Conservation (phyloP, 345 rosid species). For the Arabidopsis arenosa region DNA sequence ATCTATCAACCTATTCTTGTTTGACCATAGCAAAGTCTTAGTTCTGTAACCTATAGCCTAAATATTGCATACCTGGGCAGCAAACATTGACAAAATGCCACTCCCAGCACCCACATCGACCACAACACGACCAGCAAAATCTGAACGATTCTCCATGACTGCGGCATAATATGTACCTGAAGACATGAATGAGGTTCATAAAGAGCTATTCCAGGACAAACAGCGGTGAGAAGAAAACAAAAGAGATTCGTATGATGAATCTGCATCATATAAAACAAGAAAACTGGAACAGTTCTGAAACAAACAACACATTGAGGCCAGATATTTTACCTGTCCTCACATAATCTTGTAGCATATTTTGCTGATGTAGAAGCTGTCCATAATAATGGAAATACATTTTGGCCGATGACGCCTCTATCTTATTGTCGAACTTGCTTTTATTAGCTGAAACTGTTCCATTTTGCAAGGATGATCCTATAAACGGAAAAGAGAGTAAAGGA, state of each 20-base stretch:
- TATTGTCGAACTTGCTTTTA: conserved; percentile 84
- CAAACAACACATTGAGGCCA: conserved; percentile 19
- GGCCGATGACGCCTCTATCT: conserved; percentile 91
- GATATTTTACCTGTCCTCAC: conserved; percentile 87
- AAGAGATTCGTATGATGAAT: conserved; percentile 5
- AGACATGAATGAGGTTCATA: conserved; percentile 30
- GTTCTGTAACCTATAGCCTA: conserved; percentile 1
- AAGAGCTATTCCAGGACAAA: conserved; percentile 20
- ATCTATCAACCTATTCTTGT: conserved; percentile 13
- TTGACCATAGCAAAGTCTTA: conserved; percentile 20
- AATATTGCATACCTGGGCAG: conserved; percentile 78
- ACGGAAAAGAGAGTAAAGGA: conserved; percentile 32
- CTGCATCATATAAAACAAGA: conserved; percentile 3
- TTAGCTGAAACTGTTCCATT: conserved; percentile 60
- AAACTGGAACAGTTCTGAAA: conserved; percentile 2
- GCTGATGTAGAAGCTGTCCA: conserved; percentile 96
- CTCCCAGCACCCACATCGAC: conserved; percentile 99
- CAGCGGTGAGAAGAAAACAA: neutral
- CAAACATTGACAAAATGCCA: conserved; percentile 95
- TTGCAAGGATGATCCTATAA: conserved; percentile 53
- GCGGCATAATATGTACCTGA: conserved; percentile 99
- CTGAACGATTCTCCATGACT: conserved; percentile 89
- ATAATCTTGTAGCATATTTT: conserved; percentile 97
- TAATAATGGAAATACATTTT: conserved; percentile 99
- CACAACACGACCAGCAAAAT: conserved; percentile 88